Evolutionary conservation across 441 rosid genomes (phyloP), one percentile per base, ranked within the genome.

Genomic region (Syzygium syzygioides): DNA sequence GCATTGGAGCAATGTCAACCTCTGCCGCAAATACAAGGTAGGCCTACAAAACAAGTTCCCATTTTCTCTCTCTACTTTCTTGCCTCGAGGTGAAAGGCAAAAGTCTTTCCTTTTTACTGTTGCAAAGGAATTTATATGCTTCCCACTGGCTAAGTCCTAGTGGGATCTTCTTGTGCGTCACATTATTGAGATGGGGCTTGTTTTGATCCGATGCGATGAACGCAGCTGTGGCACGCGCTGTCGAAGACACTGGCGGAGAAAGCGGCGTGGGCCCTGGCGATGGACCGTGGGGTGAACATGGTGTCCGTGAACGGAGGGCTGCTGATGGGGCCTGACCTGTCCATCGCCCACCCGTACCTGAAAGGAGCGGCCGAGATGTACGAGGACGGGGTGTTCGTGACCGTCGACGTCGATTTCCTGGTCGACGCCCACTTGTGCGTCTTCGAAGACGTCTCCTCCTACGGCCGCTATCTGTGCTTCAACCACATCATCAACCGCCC

Each of bases 331-430:
- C 92, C 93, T 2, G 95, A 90, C 84, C 89, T 93, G 19, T 83
- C 93, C 87, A 90, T 95, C 76, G 80, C 89, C 25, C 89, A 93
- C 87, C 96, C 97, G 14, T 95, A 92, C 86, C 86, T 94, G 68
- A 94, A 93, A 92, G 97, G 97, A 79, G 96, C 96, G 83, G 96
- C 96, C 1, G 97, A 95, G 92, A 94, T 95, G 96, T 94, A 95
- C 76, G 96, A 93, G 66, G 92, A 92, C 41, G 97, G 97, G 20
- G 91, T 93, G n/a, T 85, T 95, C 11, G 97, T 93, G 54, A 93
- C 96, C 0, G 96, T 93, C 25, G 95, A 95, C 71, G 89, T 91
- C 12, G 71, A 89, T 19, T 92, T 92, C 94, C 68, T 93, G 85
- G 95, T 93, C 4, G 92, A 94, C 28, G 94, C 95, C 15, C 96